Base-by-base conservation (phyloP, 1,284 basidiomycete species). In the Xerocomus minutiporus region DNA sequence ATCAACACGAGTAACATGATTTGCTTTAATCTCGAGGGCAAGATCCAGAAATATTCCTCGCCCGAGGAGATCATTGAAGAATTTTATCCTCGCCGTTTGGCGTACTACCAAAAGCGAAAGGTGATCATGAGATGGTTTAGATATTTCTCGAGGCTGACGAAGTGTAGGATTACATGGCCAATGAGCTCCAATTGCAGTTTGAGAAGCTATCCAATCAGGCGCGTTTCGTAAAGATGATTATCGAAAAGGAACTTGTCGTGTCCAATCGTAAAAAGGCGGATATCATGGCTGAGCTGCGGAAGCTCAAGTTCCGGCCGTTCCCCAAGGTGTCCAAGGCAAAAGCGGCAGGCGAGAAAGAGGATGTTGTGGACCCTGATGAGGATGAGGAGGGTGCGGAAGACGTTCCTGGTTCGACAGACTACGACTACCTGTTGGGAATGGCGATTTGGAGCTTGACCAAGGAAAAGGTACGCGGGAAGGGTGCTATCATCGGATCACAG, bases 1-100 rank as follows among this genome's bases (percentile, higher is more conserved):
- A 74, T 98, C 67, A 88, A 80, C 66, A 97, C 93, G 8, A 82
- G 81, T 67, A 99, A 99, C 75, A 98, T 99, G 97, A 97, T 99
- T 8, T 93, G 93, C 71, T 99, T 99, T 71, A 95, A 98, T 71
- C 83, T 92, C 58, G 88, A 96, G 29, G 89, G 93, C 64, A 97
- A 97, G 77, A 97, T 99, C 75, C 93, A 88, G 74, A 97, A 88
- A 73, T 99, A 98, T 71, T 74, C 81, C 20, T 82, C 86, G 2
- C 85, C 97, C 0, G 96, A 98, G 67, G 90, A 95, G 64, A 93
- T 99, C 55, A 71, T 99, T 48, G 86, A 92, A 57, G 96, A 97
- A 48, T 99, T 97, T 69, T 99, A 92, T 70, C 88, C 92, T 41
- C 76, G 88, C 58, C 86, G 97, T 20, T 73, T 99, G 55, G 86